Conservation (phyloP, 2,329 filamentous ascomycete species). For the Exophiala dermatitidis region DNA sequence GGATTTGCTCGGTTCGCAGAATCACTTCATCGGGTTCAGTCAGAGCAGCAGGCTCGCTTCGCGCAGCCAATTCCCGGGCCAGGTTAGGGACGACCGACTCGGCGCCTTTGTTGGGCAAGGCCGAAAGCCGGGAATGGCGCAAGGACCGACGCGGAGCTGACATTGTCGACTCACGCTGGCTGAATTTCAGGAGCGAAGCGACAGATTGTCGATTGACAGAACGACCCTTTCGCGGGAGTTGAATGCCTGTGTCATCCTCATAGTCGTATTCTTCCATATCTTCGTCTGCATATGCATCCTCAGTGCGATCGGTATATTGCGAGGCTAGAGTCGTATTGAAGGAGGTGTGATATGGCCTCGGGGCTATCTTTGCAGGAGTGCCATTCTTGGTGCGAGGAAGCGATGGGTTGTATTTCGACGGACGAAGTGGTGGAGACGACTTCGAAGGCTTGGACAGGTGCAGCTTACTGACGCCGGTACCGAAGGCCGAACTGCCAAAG, state of each 20-base stretch:
- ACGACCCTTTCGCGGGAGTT: slow-evolving; percentile 8
- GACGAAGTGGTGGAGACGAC: slow-evolving; percentile 35
- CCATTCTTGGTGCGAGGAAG: slow-evolving; percentile 31
- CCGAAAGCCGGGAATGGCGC: slow-evolving; percentile 18
- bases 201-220: slow-evolving; percentile 9
- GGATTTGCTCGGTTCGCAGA: slow-evolving; percentile 64
- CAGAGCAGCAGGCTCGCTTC: slow-evolving; percentile 51
- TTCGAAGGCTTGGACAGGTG: slow-evolving; percentile 36
- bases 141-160: slow-evolving; percentile 8
- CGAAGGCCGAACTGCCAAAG: slow-evolving; percentile 47
- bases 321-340: slow-evolving; percentile 11
- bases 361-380: slow-evolving; percentile 17
- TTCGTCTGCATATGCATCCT: slow-evolving; percentile 13
- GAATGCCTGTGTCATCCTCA: slow-evolving; percentile 31
- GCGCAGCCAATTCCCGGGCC: slow-evolving; percentile 60
- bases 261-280: slow-evolving; percentile 34
- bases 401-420: slow-evolving; percentile 25
- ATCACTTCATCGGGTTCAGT: slow-evolving; percentile 66
- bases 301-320: slow-evolving; percentile 9
- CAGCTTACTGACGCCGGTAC: slow-evolving; percentile 32
- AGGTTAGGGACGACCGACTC: slow-evolving; percentile 62
- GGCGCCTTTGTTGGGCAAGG: slow-evolving; percentile 37
- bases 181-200: slow-evolving; percentile 33
- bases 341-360: slow-evolving; percentile 9
- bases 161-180: slow-evolving; percentile 37